phyloP scores from a whole-genome alignment of 1,284 basidiomycete genomes.

The Trametes sp. region DNA sequence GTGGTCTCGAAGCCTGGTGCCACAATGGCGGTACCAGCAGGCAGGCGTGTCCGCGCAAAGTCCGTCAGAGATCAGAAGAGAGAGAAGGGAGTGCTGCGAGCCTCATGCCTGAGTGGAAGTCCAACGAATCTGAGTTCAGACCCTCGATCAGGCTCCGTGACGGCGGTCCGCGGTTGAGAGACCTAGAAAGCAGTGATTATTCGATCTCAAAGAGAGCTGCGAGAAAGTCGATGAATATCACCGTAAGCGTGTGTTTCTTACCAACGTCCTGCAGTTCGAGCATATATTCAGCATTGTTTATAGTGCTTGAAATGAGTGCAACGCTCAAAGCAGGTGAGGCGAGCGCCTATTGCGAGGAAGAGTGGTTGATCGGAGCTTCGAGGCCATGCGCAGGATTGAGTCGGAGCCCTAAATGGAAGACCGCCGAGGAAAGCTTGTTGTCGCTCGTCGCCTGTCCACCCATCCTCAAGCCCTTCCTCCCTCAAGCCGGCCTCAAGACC shows the following conservation, averaged over 20 bases:
- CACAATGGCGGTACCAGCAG: too few relatives aligned
- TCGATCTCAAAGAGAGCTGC: too few relatives aligned
- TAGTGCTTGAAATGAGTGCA: neutral
- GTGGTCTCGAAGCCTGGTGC: too few relatives aligned
- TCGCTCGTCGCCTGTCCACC: conserved; percentile 19
- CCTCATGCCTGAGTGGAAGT: neutral
- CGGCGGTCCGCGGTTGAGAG: neutral
- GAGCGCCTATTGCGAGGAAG: neutral
- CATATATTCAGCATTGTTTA: neutral
- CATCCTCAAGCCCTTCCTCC: conserved; percentile 44
- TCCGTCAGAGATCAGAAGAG: neutral
- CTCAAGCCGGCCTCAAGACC: conserved; percentile 33
- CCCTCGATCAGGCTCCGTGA: neutral
- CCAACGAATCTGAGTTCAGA: neutral
- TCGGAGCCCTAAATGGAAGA: conserved; percentile 16
- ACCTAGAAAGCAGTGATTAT: neutral
- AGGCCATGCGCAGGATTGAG: neutral
- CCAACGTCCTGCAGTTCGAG: too few relatives aligned
- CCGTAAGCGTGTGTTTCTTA: too few relatives aligned
- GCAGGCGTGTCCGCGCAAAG: neutral
- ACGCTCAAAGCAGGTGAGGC: neutral
- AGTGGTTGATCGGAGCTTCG: conserved; percentile 1
- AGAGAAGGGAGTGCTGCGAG: neutral
- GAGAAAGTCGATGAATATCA: too few relatives aligned
- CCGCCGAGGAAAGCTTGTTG: conserved; percentile 16